Percentiles rank a stretch among this genome's conserved stretches.
Evolutionary conservation across 805 yeast genomes (phyloP).

Genomic region (Saccharomycopsis microspora): DNA sequence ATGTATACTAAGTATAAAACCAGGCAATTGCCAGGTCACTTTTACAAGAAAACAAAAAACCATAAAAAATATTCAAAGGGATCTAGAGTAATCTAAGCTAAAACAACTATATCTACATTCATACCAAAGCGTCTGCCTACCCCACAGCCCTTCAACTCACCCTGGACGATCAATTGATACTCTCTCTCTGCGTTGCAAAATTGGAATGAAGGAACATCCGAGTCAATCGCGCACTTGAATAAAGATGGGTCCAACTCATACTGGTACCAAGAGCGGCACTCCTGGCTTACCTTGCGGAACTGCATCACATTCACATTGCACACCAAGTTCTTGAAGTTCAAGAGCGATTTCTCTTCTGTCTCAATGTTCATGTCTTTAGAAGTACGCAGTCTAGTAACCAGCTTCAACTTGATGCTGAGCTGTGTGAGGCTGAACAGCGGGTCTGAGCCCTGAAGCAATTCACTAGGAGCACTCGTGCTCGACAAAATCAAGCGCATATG

Average conservation of each 20-base stretch:
- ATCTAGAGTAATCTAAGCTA: too few relatives aligned
- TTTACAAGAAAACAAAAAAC: too few relatives aligned
- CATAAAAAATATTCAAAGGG: too few relatives aligned
- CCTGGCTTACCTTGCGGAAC: constrained; percentile 3
- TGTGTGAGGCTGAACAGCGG: background rate
- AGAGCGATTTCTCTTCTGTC: background rate
- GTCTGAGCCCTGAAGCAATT: background rate
- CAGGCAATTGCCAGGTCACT: too few relatives aligned
- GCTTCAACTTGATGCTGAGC: background rate
- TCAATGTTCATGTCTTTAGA: background rate
- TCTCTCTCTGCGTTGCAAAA: constrained; percentile 13
- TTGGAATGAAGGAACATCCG: constrained; percentile 8
- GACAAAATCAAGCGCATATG: constrained; percentile 6
- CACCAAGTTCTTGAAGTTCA: constrained; percentile 1
- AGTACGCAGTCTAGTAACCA: background rate
- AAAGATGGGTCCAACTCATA: constrained; percentile 5
- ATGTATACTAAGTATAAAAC: too few relatives aligned
- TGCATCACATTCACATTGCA: constrained; percentile 4
- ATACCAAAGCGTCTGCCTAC: background rate
- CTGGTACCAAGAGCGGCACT: constrained; percentile 4
- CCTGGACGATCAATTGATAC: constrained; percentile 7
- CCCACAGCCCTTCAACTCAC: constrained; percentile 2
- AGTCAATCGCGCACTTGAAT: constrained; percentile 4
- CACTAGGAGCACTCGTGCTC: constrained; percentile 7
- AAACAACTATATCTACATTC: too few relatives aligned